These are phyloP conservation scores for Aspergillus brunneoviolaceus DNA, from an alignment of 2,329 filamentous ascomycete species.

Conservation along the genomic window DNA sequence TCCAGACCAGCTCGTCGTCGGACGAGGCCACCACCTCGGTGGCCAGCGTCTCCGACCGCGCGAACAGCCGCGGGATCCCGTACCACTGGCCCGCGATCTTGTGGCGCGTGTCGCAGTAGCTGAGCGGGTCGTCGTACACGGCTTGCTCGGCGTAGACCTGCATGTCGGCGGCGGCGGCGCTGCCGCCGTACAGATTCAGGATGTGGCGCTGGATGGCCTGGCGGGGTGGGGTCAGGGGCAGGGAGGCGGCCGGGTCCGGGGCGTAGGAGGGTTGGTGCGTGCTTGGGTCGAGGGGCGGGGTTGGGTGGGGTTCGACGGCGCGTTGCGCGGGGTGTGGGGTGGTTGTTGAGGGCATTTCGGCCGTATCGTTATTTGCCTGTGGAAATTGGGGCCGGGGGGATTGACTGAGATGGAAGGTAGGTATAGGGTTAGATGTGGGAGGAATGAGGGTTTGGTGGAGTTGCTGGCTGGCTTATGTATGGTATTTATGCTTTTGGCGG, in stretches of 20 bases:
- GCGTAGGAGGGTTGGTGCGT: conserved; percentile 3
- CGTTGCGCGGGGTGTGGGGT: conserved; percentile 6
- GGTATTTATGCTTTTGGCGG: not conserved
- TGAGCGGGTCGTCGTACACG: conserved; percentile 16
- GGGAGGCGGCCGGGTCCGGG: conserved; percentile 7
- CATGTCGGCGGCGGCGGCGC: conserved; percentile 13
- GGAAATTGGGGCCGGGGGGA: too few species aligned
- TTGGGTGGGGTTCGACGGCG: conserved; percentile 11
- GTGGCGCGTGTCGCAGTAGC: conserved; percentile 16
- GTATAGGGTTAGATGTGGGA: too few species aligned
- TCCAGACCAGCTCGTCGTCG: conserved; percentile 11
- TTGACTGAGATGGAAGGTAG: too few species aligned
- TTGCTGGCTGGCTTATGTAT: not conserved
- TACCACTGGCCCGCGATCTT: conserved; percentile 18
- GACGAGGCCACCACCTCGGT: conserved; percentile 4
- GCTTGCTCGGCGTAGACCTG: conserved; percentile 12
- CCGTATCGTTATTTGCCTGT: too few species aligned
- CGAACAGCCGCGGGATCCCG: conserved; percentile 13
- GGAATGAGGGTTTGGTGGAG: too few species aligned
- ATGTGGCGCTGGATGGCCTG: conserved; percentile 9
- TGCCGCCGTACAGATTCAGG: conserved; percentile 8
- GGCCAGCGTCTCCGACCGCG: conserved; percentile 11
- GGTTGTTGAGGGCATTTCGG: conserved; percentile 11
- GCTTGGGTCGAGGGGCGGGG: conserved; percentile 1
- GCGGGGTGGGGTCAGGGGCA: conserved; percentile 7